Evolutionary conservation across 179 eudicot species (phyloP), one percentile per base, ranked within the genome.

Genomic region (Gypsophila paniculata): DNA sequence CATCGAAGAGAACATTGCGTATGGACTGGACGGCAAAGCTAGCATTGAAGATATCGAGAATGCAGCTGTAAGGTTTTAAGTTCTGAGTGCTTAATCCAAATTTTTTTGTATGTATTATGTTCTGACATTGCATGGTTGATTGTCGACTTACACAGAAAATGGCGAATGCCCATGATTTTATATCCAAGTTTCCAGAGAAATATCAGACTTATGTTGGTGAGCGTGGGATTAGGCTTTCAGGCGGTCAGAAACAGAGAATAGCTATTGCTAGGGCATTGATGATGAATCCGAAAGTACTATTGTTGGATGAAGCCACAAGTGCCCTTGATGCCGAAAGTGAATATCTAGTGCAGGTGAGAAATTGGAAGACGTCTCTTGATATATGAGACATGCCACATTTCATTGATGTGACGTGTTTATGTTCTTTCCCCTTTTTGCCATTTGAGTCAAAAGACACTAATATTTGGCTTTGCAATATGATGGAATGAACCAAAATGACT

Each of bases 271-370:
- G 98, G 75, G 98, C 96, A 55, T 79, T 93, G 61, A 78, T 93
- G 69, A 93, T 91, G 96, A 83, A 91, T 78, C 98, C 98, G 2
- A 87, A 83, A 79, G 81, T 93, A 64, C 85, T 93, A 13, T 94
- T 93, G 23, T 78, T 93, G 68, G 98, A 93, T 71, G 98, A 93
- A 79, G 98, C 98, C 51, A 93, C 98, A 6, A 93, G 98, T 61
- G 98, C 96, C 60, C 85, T 91, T 29, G 98, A 93, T 76, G 98
- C 98, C 69, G 98, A 93, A 72, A 93, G 95, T 34, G 98, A 93
- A 81, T 93, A 84, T 77, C 86, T 93, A 18, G 98, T 93, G 32
- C 96, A 93, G 95, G 98, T 93, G 32, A 15, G 21, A 69, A 75
- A 23, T 25, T 65, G 23, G 25, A 32, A 22, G 26, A 60, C 10